Conservation (phyloP, 2,329 filamentous ascomycete genomes). For the Xylaria sp. region DNA sequence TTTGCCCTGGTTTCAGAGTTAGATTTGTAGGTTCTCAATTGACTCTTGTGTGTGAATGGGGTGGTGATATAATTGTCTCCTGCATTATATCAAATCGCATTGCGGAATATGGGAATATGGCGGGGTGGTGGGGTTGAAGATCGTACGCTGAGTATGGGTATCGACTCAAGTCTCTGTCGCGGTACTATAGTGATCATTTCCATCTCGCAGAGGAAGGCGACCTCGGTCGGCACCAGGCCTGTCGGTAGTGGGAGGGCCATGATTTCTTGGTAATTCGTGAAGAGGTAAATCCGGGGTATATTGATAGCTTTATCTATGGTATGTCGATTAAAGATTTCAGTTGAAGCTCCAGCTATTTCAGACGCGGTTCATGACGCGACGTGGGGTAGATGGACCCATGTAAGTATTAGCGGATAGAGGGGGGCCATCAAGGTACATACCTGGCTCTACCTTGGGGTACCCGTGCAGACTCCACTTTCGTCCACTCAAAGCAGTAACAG, state of each 20-base stretch:
- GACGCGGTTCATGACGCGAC: slow-evolving; percentile 33
- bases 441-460: neutral
- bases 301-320: no score
- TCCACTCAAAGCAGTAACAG: no score
- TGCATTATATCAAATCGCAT: neutral
- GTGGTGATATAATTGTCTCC: neutral
- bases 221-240: slow-evolving; percentile 83
- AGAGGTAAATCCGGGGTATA: slow-evolving; percentile 25
- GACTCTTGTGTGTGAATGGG: neutral
- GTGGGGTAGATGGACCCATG: slow-evolving; percentile 23
- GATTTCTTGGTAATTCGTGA: neutral
- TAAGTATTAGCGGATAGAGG: neutral
- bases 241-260: slow-evolving; percentile 50
- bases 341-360: neutral
- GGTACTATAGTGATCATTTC: slow-evolving; percentile 93
- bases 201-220: slow-evolving; percentile 97
- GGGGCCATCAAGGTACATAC: no score
- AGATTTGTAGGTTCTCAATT: neutral
- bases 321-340: no score
- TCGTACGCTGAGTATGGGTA: slow-evolving; percentile 86
- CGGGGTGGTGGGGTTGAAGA: slow-evolving; percentile 31
- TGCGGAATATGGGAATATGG: slow-evolving; percentile 31
- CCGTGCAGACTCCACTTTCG: no score
- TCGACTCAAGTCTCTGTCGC: slow-evolving; percentile 86
- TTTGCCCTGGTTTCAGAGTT: slow-evolving; percentile 65